phyloP scores from a whole-genome alignment of 202 grass and related monocot species.

The Tripidium arundinaceum region DNA sequence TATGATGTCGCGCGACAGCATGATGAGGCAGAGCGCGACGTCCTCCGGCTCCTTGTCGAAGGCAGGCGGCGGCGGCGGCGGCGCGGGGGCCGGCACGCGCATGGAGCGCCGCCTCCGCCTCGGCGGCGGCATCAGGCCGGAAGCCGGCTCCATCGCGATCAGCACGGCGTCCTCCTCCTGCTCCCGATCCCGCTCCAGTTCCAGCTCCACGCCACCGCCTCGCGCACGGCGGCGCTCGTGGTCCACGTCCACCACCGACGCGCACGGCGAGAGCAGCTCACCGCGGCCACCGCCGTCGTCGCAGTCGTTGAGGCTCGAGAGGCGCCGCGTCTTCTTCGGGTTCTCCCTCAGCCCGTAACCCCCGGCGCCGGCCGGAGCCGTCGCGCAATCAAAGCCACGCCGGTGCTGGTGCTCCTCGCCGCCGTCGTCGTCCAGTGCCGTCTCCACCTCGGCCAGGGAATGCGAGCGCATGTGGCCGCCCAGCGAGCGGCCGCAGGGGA shows the following conservation, averaged over 20 bases:
- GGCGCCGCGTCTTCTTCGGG: conserved; percentile 49
- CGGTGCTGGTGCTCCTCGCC: not conserved
- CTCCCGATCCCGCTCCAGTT: not conserved
- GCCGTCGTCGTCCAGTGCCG: not conserved
- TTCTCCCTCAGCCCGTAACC: conserved; percentile 51
- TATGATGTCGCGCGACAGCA: conserved; percentile 38
- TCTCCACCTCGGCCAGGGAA: conserved; percentile 28
- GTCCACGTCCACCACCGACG: not conserved
- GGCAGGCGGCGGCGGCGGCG: not conserved
- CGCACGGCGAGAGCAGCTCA: not conserved
- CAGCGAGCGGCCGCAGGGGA: conserved; percentile 54
- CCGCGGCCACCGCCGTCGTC: not conserved
- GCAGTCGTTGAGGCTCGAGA: conserved; percentile 12
- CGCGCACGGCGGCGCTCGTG: not conserved
- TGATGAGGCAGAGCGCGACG: conserved; percentile 49
- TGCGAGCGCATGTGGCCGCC: conserved; percentile 70
- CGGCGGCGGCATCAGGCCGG: conserved; percentile 28
- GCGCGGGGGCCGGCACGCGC: conserved; percentile 26
- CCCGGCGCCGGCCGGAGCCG: not conserved
- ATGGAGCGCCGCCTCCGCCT: conserved; percentile 41
- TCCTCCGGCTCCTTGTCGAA: conserved; percentile 46
- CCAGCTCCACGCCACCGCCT: not conserved
- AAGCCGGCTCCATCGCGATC: conserved; percentile 5
- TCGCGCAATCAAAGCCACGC: not conserved
- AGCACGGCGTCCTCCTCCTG: not conserved